Evolutionary conservation across 768 basidiomycete genomes (phyloP).

Genomic region (Pholiota microspora): DNA sequence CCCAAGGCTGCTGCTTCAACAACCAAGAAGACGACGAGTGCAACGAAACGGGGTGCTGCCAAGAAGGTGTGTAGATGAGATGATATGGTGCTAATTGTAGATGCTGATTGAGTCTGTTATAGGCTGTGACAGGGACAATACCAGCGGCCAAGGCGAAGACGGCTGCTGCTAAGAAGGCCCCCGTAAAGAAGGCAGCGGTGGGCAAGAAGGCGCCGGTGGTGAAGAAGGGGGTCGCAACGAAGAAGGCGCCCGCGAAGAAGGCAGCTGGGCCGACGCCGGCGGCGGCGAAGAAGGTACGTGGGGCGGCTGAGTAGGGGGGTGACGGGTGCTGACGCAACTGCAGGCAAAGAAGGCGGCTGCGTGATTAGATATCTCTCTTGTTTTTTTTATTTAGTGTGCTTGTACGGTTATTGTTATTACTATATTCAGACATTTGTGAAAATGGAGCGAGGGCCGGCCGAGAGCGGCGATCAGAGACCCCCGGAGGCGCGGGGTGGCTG

Average conservation of each 20-base stretch:
- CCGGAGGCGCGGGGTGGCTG: slow-evolving; percentile 14
- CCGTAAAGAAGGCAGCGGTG: slow-evolving; percentile 34
- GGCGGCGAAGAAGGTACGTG: slow-evolving; percentile 24
- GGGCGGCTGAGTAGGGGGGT: not conserved
- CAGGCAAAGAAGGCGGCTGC: slow-evolving; percentile 23
- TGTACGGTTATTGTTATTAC: slow-evolving; percentile 17
- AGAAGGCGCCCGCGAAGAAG: slow-evolving; percentile 25
- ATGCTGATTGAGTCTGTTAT: slow-evolving; percentile 3
- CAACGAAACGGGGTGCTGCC: slow-evolving; percentile 49
- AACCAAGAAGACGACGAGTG: slow-evolving; percentile 24
- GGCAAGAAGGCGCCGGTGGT: slow-evolving; percentile 12
- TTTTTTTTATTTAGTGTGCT: slow-evolving; percentile 14
- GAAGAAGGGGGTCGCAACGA: slow-evolving; percentile 35
- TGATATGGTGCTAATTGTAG: not conserved
- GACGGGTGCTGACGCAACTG: slow-evolving; percentile 21
- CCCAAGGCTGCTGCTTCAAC: slow-evolving; percentile 29
- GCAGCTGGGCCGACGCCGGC: slow-evolving; percentile 42
- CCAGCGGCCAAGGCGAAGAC: slow-evolving; percentile 35
- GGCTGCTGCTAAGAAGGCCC: slow-evolving; percentile 27
- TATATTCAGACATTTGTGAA: slow-evolving; percentile 3
- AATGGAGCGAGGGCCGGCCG: slow-evolving; percentile 18
- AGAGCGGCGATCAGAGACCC: slow-evolving; percentile 26
- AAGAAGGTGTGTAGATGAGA: slow-evolving; percentile 52
- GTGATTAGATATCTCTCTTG: slow-evolving; percentile 9
- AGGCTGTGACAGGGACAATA: slow-evolving; percentile 47